phyloP scores from a whole-genome alignment of 1,284 basidiomycete genomes.

The Ganoderma meredithae region DNA sequence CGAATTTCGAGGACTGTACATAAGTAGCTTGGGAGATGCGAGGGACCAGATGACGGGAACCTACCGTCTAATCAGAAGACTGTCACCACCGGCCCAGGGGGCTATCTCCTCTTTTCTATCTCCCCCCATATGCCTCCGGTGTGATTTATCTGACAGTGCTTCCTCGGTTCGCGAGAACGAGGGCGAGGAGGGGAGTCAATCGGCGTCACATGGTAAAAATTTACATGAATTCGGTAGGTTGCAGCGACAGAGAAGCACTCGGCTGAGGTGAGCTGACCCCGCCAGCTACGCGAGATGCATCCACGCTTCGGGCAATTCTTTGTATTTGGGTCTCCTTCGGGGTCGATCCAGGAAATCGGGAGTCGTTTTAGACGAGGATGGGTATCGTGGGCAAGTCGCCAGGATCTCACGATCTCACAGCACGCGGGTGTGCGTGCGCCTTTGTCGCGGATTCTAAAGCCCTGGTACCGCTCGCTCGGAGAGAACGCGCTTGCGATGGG shows the following conservation, averaged over 20 bases:
- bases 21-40: not conserved
- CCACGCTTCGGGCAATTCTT: constrained; percentile 3
- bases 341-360: not conserved
- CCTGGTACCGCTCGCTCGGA: constrained; percentile 13
- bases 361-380: constrained; percentile 4
- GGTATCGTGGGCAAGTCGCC: not conserved
- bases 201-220: constrained; percentile 1
- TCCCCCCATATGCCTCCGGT: constrained; percentile 8
- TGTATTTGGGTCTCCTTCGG: not conserved
- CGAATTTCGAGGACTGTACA: not conserved
- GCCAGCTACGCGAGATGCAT: not conserved
- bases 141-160: constrained; percentile 3
- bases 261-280: not conserved
- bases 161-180: constrained; percentile 4
- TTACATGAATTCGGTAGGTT: not conserved
- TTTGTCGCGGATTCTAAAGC: constrained; percentile 17
- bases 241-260: not conserved
- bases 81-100: not conserved
- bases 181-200: not conserved
- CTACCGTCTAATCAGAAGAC: constrained; percentile 8
- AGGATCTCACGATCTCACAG: constrained; percentile 23
- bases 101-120: constrained; percentile 9
- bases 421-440: constrained; percentile 10
- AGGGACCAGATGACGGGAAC: not conserved
- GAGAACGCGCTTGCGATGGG: constrained; percentile 8